Conservation (phyloP, 257 asterid species). For the Solanum bulbocastanum region DNA sequence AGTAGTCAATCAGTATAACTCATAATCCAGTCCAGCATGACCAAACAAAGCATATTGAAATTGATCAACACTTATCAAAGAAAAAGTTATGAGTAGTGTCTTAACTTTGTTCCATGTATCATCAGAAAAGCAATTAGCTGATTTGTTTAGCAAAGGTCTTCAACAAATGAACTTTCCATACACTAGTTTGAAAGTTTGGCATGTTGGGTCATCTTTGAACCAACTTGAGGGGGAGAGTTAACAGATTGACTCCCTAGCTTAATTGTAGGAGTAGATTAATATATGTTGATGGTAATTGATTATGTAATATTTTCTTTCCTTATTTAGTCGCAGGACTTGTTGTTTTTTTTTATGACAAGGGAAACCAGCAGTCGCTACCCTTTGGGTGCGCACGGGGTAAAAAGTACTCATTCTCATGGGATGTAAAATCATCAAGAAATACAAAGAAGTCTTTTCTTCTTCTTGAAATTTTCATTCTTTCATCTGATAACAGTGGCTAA, state of each 20-base stretch:
- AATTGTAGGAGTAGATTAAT: background rate
- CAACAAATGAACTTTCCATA: background rate
- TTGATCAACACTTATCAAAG: background rate
- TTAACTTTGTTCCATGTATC: background rate
- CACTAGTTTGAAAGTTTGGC: background rate
- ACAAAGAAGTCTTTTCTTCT: background rate
- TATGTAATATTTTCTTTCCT: background rate
- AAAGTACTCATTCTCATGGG: background rate
- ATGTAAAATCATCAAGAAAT: background rate
- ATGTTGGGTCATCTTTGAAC: background rate
- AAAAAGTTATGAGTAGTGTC: background rate
- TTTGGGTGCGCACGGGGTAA: too few species aligned
- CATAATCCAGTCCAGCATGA: background rate
- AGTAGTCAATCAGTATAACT: background rate
- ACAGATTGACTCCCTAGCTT: background rate
- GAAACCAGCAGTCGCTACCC: too few species aligned
- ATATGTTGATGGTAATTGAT: background rate
- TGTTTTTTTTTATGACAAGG: background rate
- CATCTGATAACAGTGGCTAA: background rate
- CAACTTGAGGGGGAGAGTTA: background rate
- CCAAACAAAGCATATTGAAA: background rate
- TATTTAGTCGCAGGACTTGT: background rate
- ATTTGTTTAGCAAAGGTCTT: background rate
- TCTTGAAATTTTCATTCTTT: background rate
- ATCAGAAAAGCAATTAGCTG: background rate